Evolutionary conservation across 192 early-diverging fungal genomes (phyloP), one percentile per base, ranked within the genome.

Genomic region (Entomortierella parvispora): DNA sequence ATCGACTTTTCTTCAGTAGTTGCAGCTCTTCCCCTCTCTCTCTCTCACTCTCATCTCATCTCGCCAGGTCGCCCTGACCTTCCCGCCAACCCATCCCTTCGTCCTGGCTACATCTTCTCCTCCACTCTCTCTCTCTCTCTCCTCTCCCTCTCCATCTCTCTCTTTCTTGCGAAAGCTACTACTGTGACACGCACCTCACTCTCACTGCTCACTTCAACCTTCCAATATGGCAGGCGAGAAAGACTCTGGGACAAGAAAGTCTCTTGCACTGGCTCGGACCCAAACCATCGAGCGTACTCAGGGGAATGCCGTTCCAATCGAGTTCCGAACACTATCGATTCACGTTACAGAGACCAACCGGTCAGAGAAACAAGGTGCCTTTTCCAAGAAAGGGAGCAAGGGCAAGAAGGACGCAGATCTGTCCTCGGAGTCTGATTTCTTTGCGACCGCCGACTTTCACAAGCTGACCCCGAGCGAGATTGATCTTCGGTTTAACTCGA

Each of bases 311-410:
- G 57, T 47, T 9, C 78, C 79, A 22, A 81, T 84, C 58, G 80
- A 78, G 20, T 84, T 72, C 62, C 58, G 80, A 6, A 81, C 83
- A 2, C 77, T 84, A 6, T 81, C 80, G 23, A 84, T 84, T 26
- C 78, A 77, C 11, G 71, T 84, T 7, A 77, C 76, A 11, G 83
- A 84, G 37, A 69, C 57, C 8, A 65, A 63, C 20, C 69, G 52
- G 10, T 71, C 69, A 34, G 49, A 40, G 3, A 75, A 62, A 37
- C 7, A 34, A 8, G 71, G 58, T 34, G 25, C 55, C 34, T 43
- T 31, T 4, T 46, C 26, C 15, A 55, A 45, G 26, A 56, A 44
- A 34, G 60, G 54, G 45, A 40, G 34, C 14, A 59, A 64, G 12
- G 31, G 23, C 44, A 1, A 22, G 3, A 45, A 60, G 33, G 66